These are phyloP conservation scores for Nevesoporus exiguus DNA, from an alignment of 768 basidiomycete genomes.

Conservation along the genomic window DNA sequence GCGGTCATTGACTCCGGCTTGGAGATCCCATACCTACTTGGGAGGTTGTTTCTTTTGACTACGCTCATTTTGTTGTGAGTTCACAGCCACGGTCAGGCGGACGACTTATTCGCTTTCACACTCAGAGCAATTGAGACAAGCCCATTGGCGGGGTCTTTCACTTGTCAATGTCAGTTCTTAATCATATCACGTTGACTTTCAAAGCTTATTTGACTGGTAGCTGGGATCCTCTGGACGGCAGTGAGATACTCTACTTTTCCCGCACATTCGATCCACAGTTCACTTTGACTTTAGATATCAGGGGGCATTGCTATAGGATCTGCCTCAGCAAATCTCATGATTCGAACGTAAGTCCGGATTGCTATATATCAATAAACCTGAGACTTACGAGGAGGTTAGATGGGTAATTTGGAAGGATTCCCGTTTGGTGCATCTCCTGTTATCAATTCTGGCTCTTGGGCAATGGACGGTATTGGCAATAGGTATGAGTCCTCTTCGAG, in stretches of 20 bases:
- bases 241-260: not conserved
- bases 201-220: slow-evolving; percentile 3
- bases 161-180: slow-evolving; percentile 21
- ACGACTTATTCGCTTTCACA: not conserved
- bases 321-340: slow-evolving; percentile 22
- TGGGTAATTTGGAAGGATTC: slow-evolving; percentile 27
- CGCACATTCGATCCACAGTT: not conserved
- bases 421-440: slow-evolving; percentile 9
- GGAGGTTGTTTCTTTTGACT: slow-evolving; percentile 15
- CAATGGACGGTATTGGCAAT: slow-evolving; percentile 18
- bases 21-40: slow-evolving; percentile 26
- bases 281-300: slow-evolving; percentile 1
- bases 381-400: slow-evolving; percentile 1
- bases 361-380: not conserved
- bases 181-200: not conserved
- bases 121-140: slow-evolving; percentile 4
- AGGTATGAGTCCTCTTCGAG: slow-evolving; percentile 1
- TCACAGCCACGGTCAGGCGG: too few species aligned
- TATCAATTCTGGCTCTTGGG: slow-evolving; percentile 11
- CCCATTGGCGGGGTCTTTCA: not conserved
- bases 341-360: slow-evolving; percentile 22
- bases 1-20: not conserved
- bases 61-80: slow-evolving; percentile 18
- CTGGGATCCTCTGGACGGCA: not conserved
- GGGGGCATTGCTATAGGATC: slow-evolving; percentile 11